These are phyloP conservation scores for Debaryomyces hansenii DNA, from an alignment of 805 yeast species.

Conservation along the genomic window DNA sequence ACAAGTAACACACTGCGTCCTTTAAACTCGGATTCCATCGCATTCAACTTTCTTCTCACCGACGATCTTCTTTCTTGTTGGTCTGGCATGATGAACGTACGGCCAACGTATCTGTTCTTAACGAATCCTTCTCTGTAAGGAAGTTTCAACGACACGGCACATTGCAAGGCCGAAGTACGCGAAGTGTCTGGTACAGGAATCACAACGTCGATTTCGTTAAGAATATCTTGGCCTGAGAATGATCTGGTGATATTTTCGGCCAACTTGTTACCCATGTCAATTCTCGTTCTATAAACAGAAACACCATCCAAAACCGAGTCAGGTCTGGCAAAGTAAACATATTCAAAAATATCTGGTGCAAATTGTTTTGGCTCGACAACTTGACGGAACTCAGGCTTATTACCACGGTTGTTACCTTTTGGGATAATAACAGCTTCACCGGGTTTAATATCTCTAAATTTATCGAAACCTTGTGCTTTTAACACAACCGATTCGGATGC, in stretches of 20 bases:
- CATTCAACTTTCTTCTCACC: conserved; percentile 91
- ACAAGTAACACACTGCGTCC: conserved; percentile 85
- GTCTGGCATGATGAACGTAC: conserved; percentile 98
- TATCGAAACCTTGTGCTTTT: conserved; percentile 84
- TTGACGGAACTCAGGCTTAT: conserved; percentile 80
- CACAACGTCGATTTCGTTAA: conserved; percentile 80
- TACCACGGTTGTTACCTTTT: conserved; percentile 50
- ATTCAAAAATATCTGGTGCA: conserved; percentile 95
- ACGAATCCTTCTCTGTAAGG: conserved; percentile 97
- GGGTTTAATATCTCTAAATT: conserved; percentile 80
- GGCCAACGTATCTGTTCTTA: conserved; percentile 93
- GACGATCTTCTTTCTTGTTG: conserved; percentile 92
- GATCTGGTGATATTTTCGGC: conserved; percentile 65
- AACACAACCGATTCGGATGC: conserved; percentile 95
- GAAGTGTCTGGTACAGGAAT: conserved; percentile 98
- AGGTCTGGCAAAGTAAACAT: conserved; percentile 97
- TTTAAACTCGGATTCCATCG: conserved; percentile 90
- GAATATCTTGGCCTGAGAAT: conserved; percentile 38
- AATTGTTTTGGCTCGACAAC: conserved; percentile 75
- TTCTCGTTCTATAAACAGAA: conserved; percentile 87
- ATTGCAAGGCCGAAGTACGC: conserved; percentile 91
- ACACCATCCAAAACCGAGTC: conserved; percentile 97
- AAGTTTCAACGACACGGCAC: conserved; percentile 75
- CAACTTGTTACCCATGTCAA: conserved; percentile 89
- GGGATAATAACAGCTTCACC: conserved; percentile 97